Base-by-base conservation (phyloP, 2,329 filamentous ascomycete genomes). In the Biscogniauxia marginata region DNA sequence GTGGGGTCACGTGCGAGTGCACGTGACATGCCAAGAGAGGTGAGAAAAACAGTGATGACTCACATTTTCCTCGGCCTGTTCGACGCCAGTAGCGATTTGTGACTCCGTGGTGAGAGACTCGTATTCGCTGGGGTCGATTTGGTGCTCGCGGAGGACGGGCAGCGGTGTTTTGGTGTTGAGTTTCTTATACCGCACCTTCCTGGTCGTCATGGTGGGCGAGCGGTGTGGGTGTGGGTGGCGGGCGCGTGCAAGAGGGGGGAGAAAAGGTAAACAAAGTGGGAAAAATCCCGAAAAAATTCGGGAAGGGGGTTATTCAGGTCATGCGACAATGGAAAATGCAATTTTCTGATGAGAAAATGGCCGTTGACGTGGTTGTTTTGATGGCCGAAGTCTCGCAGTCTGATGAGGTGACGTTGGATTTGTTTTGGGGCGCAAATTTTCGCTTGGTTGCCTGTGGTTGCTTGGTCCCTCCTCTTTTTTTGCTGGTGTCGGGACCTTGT, bases 61-160 rank as follows among this genome's bases (percentile, higher is more conserved):
- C 77, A 97, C 95, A 79, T 93, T 93, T 85, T 98, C 93, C 78
- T 99, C 95, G 63, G 87, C 90, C 73, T 96, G 93, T 77, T 99
- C 95, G 68, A 99, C 95, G 76, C 95, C 95, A 65, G 93, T 97
- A 72, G 95, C 92, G 72, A 97, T 91, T 88, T 91, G 77, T 82
- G 86, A 79, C 84, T 90, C 83, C 73, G 89, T 88, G 66, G 89
- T 89, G 72, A 93, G 87, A 68, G 90, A 85, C 77, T 96, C 91
- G 75, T 97, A 96, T 75, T 92, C 85, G 70, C 82, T 84, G 71
- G 88, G 82, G 72, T 97, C 92, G 76, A 98, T 89, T 72, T 98
- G 90, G 75, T 91, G 84, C 78, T 98, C 93, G 74, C 89, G 86
- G 70, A 97, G 84, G 68, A 99, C 88, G 58, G 88, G 87, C 71